Evolutionary conservation across 208 protist species (phyloP).

Genomic region (Crithidia mellificae): DNA sequence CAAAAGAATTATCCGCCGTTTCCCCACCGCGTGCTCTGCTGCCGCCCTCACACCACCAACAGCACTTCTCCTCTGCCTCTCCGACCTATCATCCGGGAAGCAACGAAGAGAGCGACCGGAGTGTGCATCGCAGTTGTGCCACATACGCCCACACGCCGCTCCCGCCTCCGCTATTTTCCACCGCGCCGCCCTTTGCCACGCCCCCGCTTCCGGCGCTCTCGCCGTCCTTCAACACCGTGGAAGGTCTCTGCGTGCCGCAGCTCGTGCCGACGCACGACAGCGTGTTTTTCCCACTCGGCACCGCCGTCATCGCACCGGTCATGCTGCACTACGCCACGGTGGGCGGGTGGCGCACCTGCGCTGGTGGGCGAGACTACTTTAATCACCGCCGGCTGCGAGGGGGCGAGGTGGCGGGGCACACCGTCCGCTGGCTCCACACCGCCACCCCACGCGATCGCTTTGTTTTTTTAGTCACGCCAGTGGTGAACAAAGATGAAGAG

Average conservation of each 20-base stretch:
- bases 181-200: no score
- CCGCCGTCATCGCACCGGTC: conserved; percentile 50
- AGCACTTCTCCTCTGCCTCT: no score
- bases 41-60: no score
- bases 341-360: conserved; percentile 56
- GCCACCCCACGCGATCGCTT: conserved; percentile 59
- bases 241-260: conserved; percentile 12
- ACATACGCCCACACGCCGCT: no score
- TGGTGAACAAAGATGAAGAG: conserved; percentile 24
- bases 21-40: no score
- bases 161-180: no score
- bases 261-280: conserved; percentile 43
- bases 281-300: conserved; percentile 68
- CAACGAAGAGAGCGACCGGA: no score
- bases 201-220: not conserved
- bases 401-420: conserved; percentile 68
- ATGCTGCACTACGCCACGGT: conserved; percentile 69
- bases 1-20: no score
- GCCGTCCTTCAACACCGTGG: no score
- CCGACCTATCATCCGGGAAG: no score
- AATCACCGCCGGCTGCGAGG: conserved; percentile 55
- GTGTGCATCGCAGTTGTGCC: no score
- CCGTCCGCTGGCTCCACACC: conserved; percentile 66
- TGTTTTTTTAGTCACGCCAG: conserved; percentile 73
- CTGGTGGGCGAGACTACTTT: conserved; percentile 71